Evolutionary conservation across 768 basidiomycete species (phyloP), one percentile per base, ranked within the genome.

Genomic region (Dentipellis sp.): DNA sequence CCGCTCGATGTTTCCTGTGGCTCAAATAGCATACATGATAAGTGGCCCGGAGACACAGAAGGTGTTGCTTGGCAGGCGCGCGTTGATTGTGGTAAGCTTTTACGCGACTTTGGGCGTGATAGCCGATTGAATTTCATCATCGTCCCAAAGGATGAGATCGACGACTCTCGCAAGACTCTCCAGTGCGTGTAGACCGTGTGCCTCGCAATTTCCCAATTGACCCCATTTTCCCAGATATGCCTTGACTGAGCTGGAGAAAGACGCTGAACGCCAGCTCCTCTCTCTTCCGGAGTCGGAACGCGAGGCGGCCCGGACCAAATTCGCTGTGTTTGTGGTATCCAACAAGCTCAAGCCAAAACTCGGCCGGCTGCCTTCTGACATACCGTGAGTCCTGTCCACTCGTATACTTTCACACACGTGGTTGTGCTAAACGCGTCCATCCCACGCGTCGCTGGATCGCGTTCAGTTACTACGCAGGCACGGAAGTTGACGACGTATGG

Each of bases 271-370:
- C 47, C 88, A 88, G 62, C 71, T 90, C 12, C 70, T 80, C 29
- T 67, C 68, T 10, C 77, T 83, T 56, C 84, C 88, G 4, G 88
- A 90, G 68, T 69, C 78, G 16, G 84, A 94, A 62, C 84, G 86
- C 52, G 81, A 86, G n/a, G 79, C 78, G 1, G 68, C 71, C 8
- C 73, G 77, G 4, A 94, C 95, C 23, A 76, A 88, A 67, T 92
- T 99, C 58, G 94, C 82, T 1, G 75, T 97, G 60, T 99, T 98
- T 65, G 95, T 98, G 49, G 91, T 94, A 22, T 90, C 94, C 71
- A 91, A 94, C 75, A 98, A 97, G 74, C 75, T 83, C 58, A 97
- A 97, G 72, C 29, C 76, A 35, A 99, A 99, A 73, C 67, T 84
- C 37, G 94, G 83, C 23, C 71, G 81, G 47, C 72, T 99, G 38